These are phyloP conservation scores for Lepidopterella palustris DNA, from an alignment of 495 filamentous ascomycete genomes.

Conservation along the genomic window DNA sequence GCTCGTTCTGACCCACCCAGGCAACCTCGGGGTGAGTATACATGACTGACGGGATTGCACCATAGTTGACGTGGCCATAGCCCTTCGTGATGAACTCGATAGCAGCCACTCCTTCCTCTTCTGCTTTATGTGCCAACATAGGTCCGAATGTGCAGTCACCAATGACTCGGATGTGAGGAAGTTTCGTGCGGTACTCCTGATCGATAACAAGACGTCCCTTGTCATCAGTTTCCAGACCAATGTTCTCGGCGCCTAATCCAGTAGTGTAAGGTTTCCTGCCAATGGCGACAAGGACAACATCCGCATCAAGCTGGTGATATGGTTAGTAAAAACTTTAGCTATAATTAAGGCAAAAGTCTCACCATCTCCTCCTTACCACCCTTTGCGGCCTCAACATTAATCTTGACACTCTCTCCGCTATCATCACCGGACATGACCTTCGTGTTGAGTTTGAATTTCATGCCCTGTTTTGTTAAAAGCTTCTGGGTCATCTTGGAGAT, in stretches of 20 bases:
- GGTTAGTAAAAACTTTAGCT: conserved; percentile 5
- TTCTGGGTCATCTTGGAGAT: conserved; percentile 89
- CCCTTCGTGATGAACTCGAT: conserved; percentile 97
- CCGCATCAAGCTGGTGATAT: conserved; percentile 69
- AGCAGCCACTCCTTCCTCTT: conserved; percentile 92
- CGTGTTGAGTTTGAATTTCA: conserved; percentile 96
- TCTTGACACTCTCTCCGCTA: conserved; percentile 63
- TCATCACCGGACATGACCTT: conserved; percentile 87
- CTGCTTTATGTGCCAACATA: conserved; percentile 99
- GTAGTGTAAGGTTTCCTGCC: conserved; percentile 91
- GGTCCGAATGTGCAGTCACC: conserved; percentile 97
- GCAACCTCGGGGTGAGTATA: conserved; percentile 98
- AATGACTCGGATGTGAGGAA: conserved; percentile 92
- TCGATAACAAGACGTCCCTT: conserved; percentile 92
- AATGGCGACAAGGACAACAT: conserved; percentile 95
- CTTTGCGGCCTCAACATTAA: conserved; percentile 87
- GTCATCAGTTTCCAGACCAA: conserved; percentile 91
- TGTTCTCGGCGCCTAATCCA: conserved; percentile 85
- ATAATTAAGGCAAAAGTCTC: conserved; percentile 33
- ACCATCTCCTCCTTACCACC: conserved; percentile 90
- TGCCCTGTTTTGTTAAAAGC: conserved; percentile 90
- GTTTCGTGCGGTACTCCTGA: conserved; percentile 95
- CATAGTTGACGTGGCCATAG: conserved; percentile 98
- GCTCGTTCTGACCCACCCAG: conserved; percentile 97
- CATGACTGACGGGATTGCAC: conserved; percentile 96